Evolutionary conservation across 768 basidiomycete genomes (phyloP).

Genomic region (Lepiota subincarnata): DNA sequence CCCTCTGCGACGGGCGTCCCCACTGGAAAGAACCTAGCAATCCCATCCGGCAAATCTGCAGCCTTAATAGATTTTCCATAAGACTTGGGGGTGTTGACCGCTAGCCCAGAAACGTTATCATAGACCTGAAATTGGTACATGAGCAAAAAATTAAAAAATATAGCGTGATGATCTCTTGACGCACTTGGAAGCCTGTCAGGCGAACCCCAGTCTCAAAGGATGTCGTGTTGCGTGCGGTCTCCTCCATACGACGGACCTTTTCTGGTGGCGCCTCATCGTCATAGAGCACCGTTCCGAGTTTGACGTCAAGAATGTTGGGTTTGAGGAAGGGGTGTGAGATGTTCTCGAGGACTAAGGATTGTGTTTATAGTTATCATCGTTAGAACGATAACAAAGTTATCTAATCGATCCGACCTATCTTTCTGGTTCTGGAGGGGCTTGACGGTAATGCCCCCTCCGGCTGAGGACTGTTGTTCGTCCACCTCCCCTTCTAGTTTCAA

Average conservation of each 20-base stretch:
- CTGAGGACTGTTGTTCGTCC: conserved; percentile 23
- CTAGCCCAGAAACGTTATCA: conserved; percentile 50
- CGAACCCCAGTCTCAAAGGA: conserved; percentile 72
- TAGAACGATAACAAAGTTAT: not conserved
- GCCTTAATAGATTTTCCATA: conserved; percentile 77
- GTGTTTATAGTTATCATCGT: conserved; percentile 23
- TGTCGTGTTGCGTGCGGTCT: conserved; percentile 67
- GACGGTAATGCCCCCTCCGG: conserved; percentile 18
- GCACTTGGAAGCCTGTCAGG: conserved; percentile 88
- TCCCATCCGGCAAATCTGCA: conserved; percentile 69
- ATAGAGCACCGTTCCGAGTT: conserved; percentile 88
- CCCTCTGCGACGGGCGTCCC: conserved; percentile 14
- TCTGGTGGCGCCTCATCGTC: conserved; percentile 62
- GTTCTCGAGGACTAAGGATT: conserved; percentile 87
- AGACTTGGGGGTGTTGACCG: conserved; percentile 61
- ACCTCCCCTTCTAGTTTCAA: conserved; percentile 67
- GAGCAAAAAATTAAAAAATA: conserved; percentile 3
- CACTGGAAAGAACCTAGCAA: conserved; percentile 75
- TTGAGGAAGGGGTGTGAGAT: conserved; percentile 65
- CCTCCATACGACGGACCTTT: conserved; percentile 77
- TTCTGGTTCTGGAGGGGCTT: conserved; percentile 32
- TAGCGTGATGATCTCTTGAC: conserved; percentile 17
- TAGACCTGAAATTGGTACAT: conserved; percentile 52
- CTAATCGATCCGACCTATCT: conserved; percentile 34
- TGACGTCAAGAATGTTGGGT: conserved; percentile 89